Evolutionary conservation across 148 eudicot species (phyloP).

Genomic region (Rheum nobile): DNA sequence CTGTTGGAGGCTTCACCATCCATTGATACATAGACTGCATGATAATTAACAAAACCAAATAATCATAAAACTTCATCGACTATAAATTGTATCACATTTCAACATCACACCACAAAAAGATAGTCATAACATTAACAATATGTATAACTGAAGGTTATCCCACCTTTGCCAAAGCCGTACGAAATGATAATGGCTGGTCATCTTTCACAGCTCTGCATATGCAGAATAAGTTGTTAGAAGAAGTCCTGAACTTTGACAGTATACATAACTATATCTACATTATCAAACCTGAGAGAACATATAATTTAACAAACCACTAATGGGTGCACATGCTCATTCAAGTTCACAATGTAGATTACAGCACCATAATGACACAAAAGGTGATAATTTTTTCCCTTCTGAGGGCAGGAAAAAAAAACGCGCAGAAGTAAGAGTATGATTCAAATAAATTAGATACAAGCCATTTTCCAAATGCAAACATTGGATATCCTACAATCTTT

Average conservation of each 20-base stretch:
- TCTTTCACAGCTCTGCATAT: slow-evolving; percentile 54
- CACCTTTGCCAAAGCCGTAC: slow-evolving; percentile 86
- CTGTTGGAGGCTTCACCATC: slow-evolving; percentile 87
- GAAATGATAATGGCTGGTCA: slow-evolving; percentile 72
- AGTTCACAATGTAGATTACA: neutral
- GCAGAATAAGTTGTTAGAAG: neutral
- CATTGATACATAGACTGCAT: slow-evolving; percentile 80
- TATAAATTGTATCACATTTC: neutral
- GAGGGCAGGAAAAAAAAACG: neutral
- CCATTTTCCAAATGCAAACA: neutral
- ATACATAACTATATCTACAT: neutral
- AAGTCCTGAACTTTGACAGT: neutral
- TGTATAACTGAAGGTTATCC: neutral
- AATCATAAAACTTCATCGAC: neutral
- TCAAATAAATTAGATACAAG: neutral
- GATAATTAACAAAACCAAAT: neutral
- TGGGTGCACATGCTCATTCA: neutral
- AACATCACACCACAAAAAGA: neutral
- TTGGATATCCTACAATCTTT: neutral
- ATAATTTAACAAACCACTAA: neutral
- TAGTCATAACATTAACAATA: neutral
- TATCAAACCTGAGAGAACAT: neutral
- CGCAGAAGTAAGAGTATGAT: neutral
- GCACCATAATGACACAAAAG: neutral
- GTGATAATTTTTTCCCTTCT: neutral